Conservation (phyloP, 2,329 filamentous ascomycete species). For the Fusarium pseudonygamai region DNA sequence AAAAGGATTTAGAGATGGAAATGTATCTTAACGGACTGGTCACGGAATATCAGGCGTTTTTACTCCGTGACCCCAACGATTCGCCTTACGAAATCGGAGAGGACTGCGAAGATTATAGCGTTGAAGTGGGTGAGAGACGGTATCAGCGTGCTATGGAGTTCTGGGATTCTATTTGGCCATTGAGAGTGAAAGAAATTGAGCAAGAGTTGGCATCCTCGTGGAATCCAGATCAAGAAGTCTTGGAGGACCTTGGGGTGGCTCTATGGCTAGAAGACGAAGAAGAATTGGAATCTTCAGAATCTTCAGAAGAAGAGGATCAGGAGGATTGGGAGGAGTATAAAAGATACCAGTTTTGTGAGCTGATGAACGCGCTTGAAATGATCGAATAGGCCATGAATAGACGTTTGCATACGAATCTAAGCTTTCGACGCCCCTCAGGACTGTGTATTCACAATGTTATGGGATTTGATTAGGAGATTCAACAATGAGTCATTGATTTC, state of each 20-base stretch:
- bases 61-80: rapidly evolving
- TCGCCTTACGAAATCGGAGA: rapidly evolving
- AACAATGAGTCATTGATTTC: not conserved
- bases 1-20: not conserved
- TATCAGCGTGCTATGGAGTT: not conserved
- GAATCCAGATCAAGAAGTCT: not conserved
- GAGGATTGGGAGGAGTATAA: too few species aligned
- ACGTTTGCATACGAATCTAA: not conserved
- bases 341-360: rapidly evolving
- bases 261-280: not conserved
- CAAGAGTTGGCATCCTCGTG: not conserved
- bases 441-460: not conserved
- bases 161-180: not conserved
- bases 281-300: too few species aligned
- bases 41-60: not conserved
- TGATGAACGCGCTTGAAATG: not conserved
- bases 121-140: too few species aligned
- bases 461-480: not conserved
- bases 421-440: not conserved
- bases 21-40: not conserved
- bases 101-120: too few species aligned
- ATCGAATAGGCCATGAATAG: not conserved
- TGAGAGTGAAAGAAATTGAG: not conserved
- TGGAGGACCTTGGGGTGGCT: not conserved
- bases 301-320: too few species aligned